phyloP scores from a whole-genome alignment of 2,329 filamentous ascomycete genomes.

The Penicillium vulpinum region DNA sequence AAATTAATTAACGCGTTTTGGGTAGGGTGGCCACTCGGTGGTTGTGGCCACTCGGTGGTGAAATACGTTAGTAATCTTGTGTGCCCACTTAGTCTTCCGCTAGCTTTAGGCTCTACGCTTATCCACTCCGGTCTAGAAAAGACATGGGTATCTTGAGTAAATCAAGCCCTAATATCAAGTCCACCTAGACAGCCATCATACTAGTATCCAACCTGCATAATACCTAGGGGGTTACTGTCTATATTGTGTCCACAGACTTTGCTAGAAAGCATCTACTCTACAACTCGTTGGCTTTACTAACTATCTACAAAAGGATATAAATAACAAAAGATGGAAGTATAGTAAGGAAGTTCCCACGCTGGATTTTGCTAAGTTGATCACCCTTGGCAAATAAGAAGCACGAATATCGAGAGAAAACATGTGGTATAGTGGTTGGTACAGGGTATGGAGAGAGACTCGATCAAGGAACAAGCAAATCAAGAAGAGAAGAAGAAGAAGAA shows the following conservation, averaged over 20 bases:
- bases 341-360: background rate
- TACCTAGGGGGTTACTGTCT: background rate
- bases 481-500: background rate
- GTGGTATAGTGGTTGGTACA: conserved; percentile 31
- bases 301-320: background rate
- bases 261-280: background rate
- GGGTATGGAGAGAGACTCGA: conserved; percentile 20
- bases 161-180: background rate
- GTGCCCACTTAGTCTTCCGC: too few relatives aligned
- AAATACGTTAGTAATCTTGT: background rate
- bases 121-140: background rate
- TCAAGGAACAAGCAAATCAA: background rate
- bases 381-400: conserved; percentile 7
- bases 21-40: too few relatives aligned
- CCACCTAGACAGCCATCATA: background rate
- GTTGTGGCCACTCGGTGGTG: too few relatives aligned
- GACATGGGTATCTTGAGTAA: background rate
- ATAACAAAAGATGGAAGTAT: background rate
- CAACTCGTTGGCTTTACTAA: background rate
- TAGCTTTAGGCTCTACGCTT: too few relatives aligned
- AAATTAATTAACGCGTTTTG: too few relatives aligned
- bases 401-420: conserved; percentile 17
- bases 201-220: background rate
- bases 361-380: conserved; percentile 14
- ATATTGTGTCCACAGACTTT: background rate